phyloP scores from a whole-genome alignment of 495 filamentous ascomycete genomes.

The Neurospora sp. region DNA sequence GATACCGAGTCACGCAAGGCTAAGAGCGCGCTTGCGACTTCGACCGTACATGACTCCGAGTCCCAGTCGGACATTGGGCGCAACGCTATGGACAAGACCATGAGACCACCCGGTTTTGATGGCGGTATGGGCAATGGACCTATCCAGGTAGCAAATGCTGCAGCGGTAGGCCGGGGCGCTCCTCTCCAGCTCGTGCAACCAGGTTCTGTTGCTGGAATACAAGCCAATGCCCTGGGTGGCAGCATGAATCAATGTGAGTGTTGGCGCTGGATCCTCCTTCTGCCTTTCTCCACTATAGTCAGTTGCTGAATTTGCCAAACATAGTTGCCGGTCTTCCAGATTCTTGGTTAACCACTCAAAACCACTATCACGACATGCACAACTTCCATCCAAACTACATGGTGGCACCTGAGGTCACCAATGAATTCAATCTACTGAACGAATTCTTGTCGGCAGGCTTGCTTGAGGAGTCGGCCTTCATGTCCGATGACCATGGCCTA shows the following conservation, averaged over 20 bases:
- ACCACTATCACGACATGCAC: slow-evolving; percentile 88
- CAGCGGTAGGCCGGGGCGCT: slow-evolving; percentile 31
- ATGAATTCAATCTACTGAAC: slow-evolving; percentile 91
- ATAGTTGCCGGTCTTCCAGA: slow-evolving; percentile 42
- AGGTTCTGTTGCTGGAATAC: slow-evolving; percentile 41
- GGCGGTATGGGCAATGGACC: slow-evolving; percentile 18
- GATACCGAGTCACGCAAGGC: slow-evolving; percentile 55
- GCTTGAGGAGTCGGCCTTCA: slow-evolving; percentile 63
- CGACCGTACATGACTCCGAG: slow-evolving; percentile 44
- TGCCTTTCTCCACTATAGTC: slow-evolving; percentile 13
- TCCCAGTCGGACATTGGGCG: slow-evolving; percentile 30
- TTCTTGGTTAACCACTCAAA: slow-evolving; percentile 51
- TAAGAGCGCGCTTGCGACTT: slow-evolving; percentile 57
- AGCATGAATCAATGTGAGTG: slow-evolving; percentile 70
- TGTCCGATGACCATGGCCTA: slow-evolving; percentile 46
- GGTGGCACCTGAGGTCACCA: slow-evolving; percentile 88
- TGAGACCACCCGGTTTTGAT: slow-evolving; percentile 35
- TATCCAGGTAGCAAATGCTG: slow-evolving; percentile 29
- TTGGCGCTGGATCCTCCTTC: slow-evolving; percentile 18
- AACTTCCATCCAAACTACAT: slow-evolving; percentile 88
- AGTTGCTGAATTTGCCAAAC: slow-evolving; percentile 27
- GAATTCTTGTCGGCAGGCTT: slow-evolving; percentile 88
- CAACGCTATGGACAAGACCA: slow-evolving; percentile 32
- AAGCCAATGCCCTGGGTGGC: slow-evolving; percentile 40
- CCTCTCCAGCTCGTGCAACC: slow-evolving; percentile 48